Percentiles rank a stretch among this genome's conserved stretches.
Conservation (phyloP, 2,329 filamentous ascomycete species). For the Penicillium italicum region DNA sequence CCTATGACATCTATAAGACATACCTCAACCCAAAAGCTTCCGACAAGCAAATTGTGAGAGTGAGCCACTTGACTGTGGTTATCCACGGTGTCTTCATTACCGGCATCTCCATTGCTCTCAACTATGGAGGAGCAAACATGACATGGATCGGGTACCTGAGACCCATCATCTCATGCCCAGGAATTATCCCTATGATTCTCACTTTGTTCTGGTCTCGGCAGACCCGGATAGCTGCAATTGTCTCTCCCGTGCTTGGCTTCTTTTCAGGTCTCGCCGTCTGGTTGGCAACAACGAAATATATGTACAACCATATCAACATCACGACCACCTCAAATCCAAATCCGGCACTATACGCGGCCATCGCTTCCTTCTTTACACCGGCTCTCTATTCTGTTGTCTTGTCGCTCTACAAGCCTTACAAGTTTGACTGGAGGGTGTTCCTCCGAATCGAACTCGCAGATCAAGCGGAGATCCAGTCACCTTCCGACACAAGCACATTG, state of each 20-base stretch:
- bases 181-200: slow-evolving; percentile 47
- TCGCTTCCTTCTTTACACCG: slow-evolving; percentile 48
- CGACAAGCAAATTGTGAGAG: slow-evolving; percentile 42
- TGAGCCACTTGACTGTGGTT: slow-evolving; percentile 49
- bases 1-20: slow-evolving; percentile 51
- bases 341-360: slow-evolving; percentile 46
- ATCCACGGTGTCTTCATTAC: slow-evolving; percentile 50
- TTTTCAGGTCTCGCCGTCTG: slow-evolving; percentile 45
- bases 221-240: slow-evolving; percentile 44
- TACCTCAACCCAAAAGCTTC: slow-evolving; percentile 49
- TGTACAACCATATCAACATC: slow-evolving; percentile 43
- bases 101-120: slow-evolving; percentile 46
- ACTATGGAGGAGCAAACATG: slow-evolving; percentile 50
- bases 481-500: slow-evolving; percentile 9
- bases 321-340: slow-evolving; percentile 40
- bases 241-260: slow-evolving; percentile 40
- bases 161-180: slow-evolving; percentile 43
- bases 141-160: slow-evolving; percentile 47
- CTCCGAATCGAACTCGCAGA: slow-evolving; percentile 48
- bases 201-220: slow-evolving; percentile 48
- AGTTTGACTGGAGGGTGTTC: slow-evolving; percentile 47
- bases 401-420: slow-evolving; percentile 40
- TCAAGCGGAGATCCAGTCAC: slow-evolving; percentile 29
- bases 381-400: slow-evolving; percentile 47
- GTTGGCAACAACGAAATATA: slow-evolving; percentile 41